Percentiles rank a stretch among this genome's conserved stretches.
Conservation (phyloP, 2,329 filamentous ascomycete species). For the Cladophialophora psammophila region DNA sequence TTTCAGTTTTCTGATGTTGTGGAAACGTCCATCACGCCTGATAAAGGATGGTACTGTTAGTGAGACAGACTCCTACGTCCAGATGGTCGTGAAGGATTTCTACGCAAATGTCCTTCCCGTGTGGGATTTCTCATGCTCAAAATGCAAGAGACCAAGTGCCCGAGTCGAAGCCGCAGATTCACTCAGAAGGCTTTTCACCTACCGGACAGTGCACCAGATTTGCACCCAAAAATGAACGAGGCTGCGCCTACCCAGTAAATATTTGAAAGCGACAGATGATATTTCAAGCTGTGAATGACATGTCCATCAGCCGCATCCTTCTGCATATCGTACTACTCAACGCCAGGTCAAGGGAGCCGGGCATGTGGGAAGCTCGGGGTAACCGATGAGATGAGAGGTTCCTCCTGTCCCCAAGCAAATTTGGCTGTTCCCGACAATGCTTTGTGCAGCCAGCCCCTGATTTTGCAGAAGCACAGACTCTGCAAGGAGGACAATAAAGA, state of each 20-base stretch:
- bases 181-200: neutral
- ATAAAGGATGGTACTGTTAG: no score
- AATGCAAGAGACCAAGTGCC: neutral
- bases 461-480: neutral
- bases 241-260: neutral
- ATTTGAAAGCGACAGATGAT: neutral
- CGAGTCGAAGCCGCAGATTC: neutral
- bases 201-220: neutral
- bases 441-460: constrained; percentile 7
- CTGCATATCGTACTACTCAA: neutral
- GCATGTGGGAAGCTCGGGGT: neutral
- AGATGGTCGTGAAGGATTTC: neutral
- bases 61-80: neutral
- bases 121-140: neutral
- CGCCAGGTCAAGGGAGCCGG: neutral
- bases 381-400: neutral
- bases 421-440: constrained; percentile 7
- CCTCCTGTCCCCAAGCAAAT: constrained; percentile 9
- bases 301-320: neutral
- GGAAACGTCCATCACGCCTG: neutral
- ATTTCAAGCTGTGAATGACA: neutral
- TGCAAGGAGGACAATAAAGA: constrained; percentile 6
- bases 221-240: no score
- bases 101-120: neutral
- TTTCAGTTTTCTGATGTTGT: no score